Base-by-base conservation (phyloP, 345 rosid species). In the Sapria himalayana region DNA sequence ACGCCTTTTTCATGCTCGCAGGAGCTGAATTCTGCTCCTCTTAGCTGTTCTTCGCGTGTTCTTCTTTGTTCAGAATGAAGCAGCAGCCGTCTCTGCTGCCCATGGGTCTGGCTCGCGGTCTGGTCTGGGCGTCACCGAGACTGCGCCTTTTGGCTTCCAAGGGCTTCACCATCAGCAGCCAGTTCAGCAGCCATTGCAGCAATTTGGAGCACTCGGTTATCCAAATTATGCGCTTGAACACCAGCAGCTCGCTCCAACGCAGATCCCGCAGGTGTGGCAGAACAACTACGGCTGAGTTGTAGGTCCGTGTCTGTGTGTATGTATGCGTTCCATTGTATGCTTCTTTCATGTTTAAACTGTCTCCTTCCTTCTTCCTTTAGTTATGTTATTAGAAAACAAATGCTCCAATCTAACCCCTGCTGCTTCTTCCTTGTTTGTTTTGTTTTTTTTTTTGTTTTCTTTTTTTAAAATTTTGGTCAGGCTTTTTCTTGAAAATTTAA, bases 91-190 rank as follows among this genome's bases (percentile, higher is more conserved):
- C 93, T 89, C 93, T 94, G 60, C 73, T 43, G 60, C 73, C 41
- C 93, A 79, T 0, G 86, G 93, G 18, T 71, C 70, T 22, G 92
- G 79, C 41, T 71, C 92, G 1, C 62, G 92, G 47, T 65, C 91
- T 12, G 76, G 76, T 80, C 57, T 75, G 15, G 79, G 71, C 14
- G 71, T 73, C 35, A 91, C 93, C 0, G 69, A 64, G 13, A 86
- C 55, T 69, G 66, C 81, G 25, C 82, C 81, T 63, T 76, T 76
- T 74, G 65, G 72, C 74, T 79, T 72, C 60, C 92, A 77, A 67
- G 86, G 80, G 41, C n/a, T n/a, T n/a, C 94, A 89, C 55, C 75
- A 68, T 46, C 96, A 85, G 59, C 93, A 77, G 46, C 76, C 77
- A 21, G 93, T 67, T 21, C 95, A 84, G 50, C 95, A 77, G 45